These are phyloP conservation scores for Calonectria hawksworthii DNA, from an alignment of 2,329 filamentous ascomycete species.

Conservation along the genomic window DNA sequence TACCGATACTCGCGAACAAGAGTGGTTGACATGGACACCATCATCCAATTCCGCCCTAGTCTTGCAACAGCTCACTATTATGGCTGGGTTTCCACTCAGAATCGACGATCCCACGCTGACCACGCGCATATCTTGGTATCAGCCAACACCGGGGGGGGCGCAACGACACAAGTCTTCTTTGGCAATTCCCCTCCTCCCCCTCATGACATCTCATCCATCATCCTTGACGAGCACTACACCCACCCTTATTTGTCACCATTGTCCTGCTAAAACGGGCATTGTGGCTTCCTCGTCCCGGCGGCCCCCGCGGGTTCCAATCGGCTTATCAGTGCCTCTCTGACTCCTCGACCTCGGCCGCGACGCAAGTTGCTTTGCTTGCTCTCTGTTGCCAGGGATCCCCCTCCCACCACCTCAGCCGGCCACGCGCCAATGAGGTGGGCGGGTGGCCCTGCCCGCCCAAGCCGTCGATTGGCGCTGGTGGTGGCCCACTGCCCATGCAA, in stretches of 20 bases:
- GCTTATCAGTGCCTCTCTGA: conserved; percentile 28
- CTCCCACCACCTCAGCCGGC: conserved; percentile 20
- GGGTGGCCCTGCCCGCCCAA: conserved; percentile 24
- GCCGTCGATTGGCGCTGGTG: conserved; percentile 28
- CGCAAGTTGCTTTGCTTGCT: conserved; percentile 9
- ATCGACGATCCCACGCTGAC: conserved; percentile 20
- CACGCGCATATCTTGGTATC: conserved; percentile 14
- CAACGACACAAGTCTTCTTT: background rate
- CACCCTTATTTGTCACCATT: background rate
- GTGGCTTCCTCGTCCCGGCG: conserved; percentile 10
- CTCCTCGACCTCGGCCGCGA: conserved; percentile 15
- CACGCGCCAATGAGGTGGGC: conserved; percentile 30
- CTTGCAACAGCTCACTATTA: background rate
- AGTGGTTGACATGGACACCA: conserved; percentile 5
- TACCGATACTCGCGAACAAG: background rate
- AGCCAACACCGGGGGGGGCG: background rate
- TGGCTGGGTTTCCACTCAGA: background rate
- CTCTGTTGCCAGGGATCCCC: conserved; percentile 20
- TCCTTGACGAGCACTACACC: background rate
- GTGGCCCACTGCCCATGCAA: conserved; percentile 30
- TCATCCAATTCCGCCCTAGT: background rate
- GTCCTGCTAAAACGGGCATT: background rate
- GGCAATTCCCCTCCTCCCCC: conserved; percentile 8
- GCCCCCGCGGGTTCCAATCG: conserved; percentile 30
- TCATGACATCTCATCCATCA: background rate